Evolutionary conservation across 78 protist species (phyloP).

Genomic region (Pigoraptor vietnamica): DNA sequence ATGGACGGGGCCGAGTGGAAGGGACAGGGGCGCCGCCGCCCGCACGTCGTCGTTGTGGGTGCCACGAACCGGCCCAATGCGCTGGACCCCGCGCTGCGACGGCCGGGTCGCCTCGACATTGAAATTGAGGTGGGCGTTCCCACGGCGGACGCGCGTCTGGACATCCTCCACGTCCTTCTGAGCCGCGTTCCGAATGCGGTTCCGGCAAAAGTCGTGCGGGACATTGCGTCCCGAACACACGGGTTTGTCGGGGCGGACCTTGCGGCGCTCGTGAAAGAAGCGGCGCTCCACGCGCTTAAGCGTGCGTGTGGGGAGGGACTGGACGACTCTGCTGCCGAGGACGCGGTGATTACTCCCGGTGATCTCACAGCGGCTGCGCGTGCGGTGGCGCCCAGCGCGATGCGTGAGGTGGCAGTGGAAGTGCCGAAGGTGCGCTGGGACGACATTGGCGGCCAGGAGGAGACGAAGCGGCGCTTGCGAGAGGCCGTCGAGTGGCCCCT

Average conservation of each 20-base stretch:
- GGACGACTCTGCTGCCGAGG: not conserved
- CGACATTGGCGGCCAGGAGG: conserved; percentile 94
- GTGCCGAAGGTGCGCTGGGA: conserved; percentile 65
- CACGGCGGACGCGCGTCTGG: not conserved
- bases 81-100: conserved; percentile 66
- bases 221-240: conserved; percentile 59
- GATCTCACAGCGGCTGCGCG: not conserved
- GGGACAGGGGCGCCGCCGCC: not conserved
- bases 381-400: not conserved
- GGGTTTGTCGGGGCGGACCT: conserved; percentile 94
- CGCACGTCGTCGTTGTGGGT: conserved; percentile 77
- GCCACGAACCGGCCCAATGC: conserved; percentile 93
- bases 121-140: conserved; percentile 65
- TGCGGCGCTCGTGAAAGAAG: conserved; percentile 65
- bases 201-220: not conserved
- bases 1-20: conserved; percentile 84
- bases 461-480: conserved; percentile 67
- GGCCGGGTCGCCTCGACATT: conserved; percentile 94
- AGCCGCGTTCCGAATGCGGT: not conserved
- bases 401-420: conserved; percentile 33
- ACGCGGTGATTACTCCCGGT: conserved; percentile 21
- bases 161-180: not conserved
- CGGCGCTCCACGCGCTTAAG: conserved; percentile 38
- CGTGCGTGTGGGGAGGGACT: not conserved
- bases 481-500: conserved; percentile 94